Conservation (phyloP, 2,329 filamentous ascomycete species). For the Lecanicillium sp. region DNA sequence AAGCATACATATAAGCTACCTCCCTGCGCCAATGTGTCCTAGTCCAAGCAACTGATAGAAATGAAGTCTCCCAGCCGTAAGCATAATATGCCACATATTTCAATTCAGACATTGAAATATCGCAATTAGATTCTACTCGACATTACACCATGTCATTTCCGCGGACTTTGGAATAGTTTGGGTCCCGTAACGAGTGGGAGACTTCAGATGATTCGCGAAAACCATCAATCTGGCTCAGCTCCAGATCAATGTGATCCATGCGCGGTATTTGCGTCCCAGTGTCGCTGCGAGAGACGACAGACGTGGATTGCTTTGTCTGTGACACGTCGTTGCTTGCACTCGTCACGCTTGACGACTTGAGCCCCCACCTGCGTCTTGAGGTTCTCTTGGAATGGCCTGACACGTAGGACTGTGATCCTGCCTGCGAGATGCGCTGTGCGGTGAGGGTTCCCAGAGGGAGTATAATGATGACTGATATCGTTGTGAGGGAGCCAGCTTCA, state of each 20-base stretch:
- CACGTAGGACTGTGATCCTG: constrained; percentile 4
- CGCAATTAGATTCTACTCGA: background rate
- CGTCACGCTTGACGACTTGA: constrained; percentile 1
- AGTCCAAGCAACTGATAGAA: no score
- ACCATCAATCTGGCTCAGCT: constrained; percentile 8
- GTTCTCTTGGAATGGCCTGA: background rate
- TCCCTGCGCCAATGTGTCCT: no score
- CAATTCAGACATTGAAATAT: no score
- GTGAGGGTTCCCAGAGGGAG: constrained; percentile 45
- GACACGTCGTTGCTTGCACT: background rate
- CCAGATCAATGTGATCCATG: constrained; percentile 8
- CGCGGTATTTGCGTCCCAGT: background rate
- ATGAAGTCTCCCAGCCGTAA: no score
- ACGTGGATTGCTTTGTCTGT: constrained; percentile 2
- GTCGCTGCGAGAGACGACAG: background rate
- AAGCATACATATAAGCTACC: no score
- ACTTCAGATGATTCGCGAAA: background rate
- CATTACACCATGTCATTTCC: no score
- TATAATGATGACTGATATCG: constrained; percentile 42
- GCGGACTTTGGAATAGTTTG: no score
- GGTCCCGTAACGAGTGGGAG: background rate
- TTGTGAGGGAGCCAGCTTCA: constrained; percentile 40
- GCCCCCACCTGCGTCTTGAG: background rate
- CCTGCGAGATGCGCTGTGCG: constrained; percentile 34
- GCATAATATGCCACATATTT: no score